phyloP scores from a whole-genome alignment of 2,329 filamentous ascomycete species.

The Fusarium praegraminearum region DNA sequence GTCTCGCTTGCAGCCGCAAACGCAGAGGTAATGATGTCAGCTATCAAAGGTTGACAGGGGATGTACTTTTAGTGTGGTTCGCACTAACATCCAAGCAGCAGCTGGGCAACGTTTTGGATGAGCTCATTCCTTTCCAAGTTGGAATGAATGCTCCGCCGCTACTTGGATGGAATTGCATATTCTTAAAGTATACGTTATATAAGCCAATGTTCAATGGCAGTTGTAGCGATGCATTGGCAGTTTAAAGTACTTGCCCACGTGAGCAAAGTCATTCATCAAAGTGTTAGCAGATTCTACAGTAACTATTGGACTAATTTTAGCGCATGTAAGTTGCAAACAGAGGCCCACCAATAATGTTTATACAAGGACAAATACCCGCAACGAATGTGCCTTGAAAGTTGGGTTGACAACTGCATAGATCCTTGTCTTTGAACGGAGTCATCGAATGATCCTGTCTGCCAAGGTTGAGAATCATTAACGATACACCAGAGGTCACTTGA shows the following conservation, averaged over 20 bases:
- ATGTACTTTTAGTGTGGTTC: constrained; percentile 16
- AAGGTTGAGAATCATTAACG: not conserved
- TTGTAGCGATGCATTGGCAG: not conserved
- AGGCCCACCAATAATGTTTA: constrained; percentile 1
- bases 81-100: constrained; percentile 13
- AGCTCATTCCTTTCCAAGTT: not conserved
- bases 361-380: not conserved
- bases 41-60: constrained; percentile 25
- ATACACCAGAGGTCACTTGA: not conserved
- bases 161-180: not conserved
- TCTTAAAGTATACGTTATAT: not conserved
- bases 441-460: not conserved
- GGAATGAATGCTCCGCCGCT: not conserved
- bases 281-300: not conserved
- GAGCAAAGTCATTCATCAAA: not conserved
- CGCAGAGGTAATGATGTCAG: constrained; percentile 48
- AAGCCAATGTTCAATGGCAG: not conserved
- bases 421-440: not conserved
- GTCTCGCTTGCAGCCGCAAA: constrained; percentile 27
- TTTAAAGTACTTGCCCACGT: constrained; percentile 13
- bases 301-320: constrained; percentile 4
- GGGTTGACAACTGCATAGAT: not conserved
- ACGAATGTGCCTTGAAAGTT: not conserved
- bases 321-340: constrained; percentile 1
- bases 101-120: not conserved